Evolutionary conservation across 768 basidiomycete species (phyloP).

Genomic region (Boletellus sp.): DNA sequence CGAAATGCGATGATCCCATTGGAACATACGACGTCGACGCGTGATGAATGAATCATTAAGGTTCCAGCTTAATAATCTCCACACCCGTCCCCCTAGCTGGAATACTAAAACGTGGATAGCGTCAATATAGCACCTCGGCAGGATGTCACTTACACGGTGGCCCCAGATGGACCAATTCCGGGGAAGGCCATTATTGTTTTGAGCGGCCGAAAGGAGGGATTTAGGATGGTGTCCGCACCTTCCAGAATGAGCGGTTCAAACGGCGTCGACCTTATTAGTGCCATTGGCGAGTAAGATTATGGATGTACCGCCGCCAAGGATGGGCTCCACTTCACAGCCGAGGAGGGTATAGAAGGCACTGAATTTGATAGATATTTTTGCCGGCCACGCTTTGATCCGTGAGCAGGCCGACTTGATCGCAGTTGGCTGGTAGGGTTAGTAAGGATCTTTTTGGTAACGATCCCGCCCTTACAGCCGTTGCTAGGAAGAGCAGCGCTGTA

Average conservation of each 20-base stretch:
- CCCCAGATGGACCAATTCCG: not conserved
- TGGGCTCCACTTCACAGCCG: not conserved
- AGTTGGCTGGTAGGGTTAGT: not conserved
- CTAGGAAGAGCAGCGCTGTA: not conserved
- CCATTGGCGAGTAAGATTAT: not conserved
- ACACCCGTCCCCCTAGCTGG: not conserved
- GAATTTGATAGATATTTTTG: not conserved
- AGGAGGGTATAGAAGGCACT: not conserved
- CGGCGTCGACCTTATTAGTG: not conserved
- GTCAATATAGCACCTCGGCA: not conserved
- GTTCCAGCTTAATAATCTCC: no score
- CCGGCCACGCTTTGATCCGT: not conserved
- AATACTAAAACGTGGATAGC: not conserved
- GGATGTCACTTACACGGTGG: not conserved
- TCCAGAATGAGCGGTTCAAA: not conserved
- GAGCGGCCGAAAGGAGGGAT: not conserved
- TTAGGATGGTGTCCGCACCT: not conserved
- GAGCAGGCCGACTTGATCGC: not conserved
- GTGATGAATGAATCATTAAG: no score
- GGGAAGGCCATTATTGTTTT: not conserved
- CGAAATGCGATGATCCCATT: no score
- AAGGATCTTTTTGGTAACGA: not conserved
- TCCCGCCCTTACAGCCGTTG: not conserved
- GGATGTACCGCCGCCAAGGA: no score
- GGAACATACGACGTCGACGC: no score